Conservation (phyloP, 2,329 filamentous ascomycete species). For the Falciphora oryzae region DNA sequence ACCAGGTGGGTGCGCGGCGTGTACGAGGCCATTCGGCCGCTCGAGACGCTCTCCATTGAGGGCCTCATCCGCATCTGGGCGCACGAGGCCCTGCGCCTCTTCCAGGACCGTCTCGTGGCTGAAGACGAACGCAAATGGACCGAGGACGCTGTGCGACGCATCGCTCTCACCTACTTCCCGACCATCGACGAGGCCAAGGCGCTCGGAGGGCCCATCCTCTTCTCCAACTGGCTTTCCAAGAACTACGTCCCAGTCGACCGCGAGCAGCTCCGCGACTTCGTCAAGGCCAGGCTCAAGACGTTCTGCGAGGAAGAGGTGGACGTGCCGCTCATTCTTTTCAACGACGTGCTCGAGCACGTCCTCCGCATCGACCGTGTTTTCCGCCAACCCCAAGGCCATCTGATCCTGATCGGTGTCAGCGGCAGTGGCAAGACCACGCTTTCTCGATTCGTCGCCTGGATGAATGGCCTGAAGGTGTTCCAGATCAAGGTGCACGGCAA, state of each 20-base stretch:
- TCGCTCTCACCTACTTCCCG: slow-evolving; percentile 88
- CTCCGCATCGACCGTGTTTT: slow-evolving; percentile 98
- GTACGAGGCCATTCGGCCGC: slow-evolving; percentile 90
- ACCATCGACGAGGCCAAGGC: slow-evolving; percentile 89
- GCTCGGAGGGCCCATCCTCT: slow-evolving; percentile 87
- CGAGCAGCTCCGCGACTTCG: slow-evolving; percentile 91
- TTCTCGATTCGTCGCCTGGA: slow-evolving; percentile 98
- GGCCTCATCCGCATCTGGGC: slow-evolving; percentile 96
- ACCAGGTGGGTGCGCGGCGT: slow-evolving; percentile 97
- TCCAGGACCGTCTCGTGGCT: slow-evolving; percentile 92
- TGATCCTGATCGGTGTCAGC: slow-evolving; percentile 97
- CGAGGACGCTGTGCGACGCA: slow-evolving; percentile 75
- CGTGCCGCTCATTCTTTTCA: slow-evolving; percentile 97
- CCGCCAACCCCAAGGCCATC: slow-evolving; percentile 93
- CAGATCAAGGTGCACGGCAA: slow-evolving; percentile 99
- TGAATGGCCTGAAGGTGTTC: slow-evolving; percentile 98
- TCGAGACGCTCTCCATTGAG: slow-evolving; percentile 83
- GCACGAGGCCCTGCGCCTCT: slow-evolving; percentile 90
- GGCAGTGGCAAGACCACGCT: slow-evolving; percentile 98
- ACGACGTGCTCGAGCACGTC: slow-evolving; percentile 97
- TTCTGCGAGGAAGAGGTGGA: slow-evolving; percentile 99
- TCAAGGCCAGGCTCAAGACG: slow-evolving; percentile 92
- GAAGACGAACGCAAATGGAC: slow-evolving; percentile 97
- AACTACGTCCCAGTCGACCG: slow-evolving; percentile 96
- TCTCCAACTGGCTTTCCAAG: slow-evolving; percentile 99